These are phyloP conservation scores for Fusarium xyrophilum DNA, from an alignment of 2,329 filamentous ascomycete species.

Conservation along the genomic window DNA sequence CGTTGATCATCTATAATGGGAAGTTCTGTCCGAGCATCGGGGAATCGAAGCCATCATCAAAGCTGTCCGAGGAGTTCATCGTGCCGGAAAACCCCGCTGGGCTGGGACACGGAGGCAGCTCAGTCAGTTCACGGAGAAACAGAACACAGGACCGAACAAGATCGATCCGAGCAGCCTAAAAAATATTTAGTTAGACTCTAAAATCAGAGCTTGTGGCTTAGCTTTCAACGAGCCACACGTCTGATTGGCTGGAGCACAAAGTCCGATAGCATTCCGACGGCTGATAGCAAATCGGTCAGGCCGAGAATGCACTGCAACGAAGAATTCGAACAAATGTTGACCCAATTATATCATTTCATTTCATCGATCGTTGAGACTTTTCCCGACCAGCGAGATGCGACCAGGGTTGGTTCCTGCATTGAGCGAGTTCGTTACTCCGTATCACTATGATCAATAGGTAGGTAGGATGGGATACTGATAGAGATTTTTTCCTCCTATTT, in stretches of 20 bases:
- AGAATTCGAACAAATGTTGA: constrained; percentile 6
- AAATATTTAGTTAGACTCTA: constrained; percentile 3
- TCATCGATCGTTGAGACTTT: constrained; percentile 3
- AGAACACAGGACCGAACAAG: constrained; percentile 18
- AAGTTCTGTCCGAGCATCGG: constrained; percentile 4
- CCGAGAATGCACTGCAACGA: constrained; percentile 29
- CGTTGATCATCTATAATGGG: not conserved
- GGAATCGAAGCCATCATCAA: not conserved
- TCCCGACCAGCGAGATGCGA: constrained; percentile 4
- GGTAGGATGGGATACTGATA: not conserved
- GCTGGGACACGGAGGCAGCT: constrained; percentile 3
- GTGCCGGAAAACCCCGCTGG: constrained; percentile 21
- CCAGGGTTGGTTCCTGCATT: constrained; percentile 29
- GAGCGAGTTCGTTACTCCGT: constrained; percentile 6
- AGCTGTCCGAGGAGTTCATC: constrained; percentile 1
- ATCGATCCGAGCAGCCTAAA: constrained; percentile 31
- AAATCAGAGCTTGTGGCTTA: constrained; percentile 28
- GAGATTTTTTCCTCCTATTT: constrained; percentile 10
- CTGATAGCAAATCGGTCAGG: constrained; percentile 35
- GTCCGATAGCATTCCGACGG: constrained; percentile 29
- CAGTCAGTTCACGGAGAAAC: constrained; percentile 9
- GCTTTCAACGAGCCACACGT: constrained; percentile 11
- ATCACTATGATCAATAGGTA: not conserved
- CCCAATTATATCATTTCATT: constrained; percentile 21
- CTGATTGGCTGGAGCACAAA: constrained; percentile 26